Conservation (phyloP, 345 rosid species). For the Kernera saxatilis region DNA sequence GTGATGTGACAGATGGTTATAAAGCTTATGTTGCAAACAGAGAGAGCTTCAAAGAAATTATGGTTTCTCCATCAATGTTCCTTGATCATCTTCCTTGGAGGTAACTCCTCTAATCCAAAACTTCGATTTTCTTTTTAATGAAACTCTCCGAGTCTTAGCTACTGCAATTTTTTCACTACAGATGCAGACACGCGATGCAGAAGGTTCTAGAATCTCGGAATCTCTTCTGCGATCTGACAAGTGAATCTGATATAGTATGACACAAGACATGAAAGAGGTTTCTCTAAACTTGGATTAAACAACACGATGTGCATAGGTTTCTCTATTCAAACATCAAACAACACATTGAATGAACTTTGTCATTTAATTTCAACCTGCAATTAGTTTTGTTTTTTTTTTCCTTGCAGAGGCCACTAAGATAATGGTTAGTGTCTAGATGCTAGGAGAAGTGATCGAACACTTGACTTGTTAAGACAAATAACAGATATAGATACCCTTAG, state of each 20-base stretch:
- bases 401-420: not conserved
- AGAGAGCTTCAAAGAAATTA: slow-evolving; percentile 63
- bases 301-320: slow-evolving; percentile 25
- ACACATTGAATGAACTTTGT: not conserved
- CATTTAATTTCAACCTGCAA: not conserved
- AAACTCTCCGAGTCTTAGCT: not conserved
- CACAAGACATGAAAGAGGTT: not conserved
- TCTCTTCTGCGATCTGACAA: slow-evolving; percentile 6
- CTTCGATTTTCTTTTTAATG: not conserved
- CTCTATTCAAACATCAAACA: not conserved
- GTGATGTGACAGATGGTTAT: slow-evolving; percentile 33
- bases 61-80: slow-evolving; percentile 84
- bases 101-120: slow-evolving; percentile 27
- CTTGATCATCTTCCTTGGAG: slow-evolving; percentile 97
- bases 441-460: slow-evolving; percentile 1
- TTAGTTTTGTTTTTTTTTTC: not conserved
- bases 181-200: slow-evolving; percentile 62
- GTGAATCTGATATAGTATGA: slow-evolving; percentile 36
- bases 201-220: slow-evolving; percentile 56
- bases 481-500: not conserved
- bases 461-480: not conserved
- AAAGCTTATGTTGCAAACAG: slow-evolving; percentile 63
- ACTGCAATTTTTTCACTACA: slow-evolving; percentile 16
- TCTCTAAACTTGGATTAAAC: not conserved
- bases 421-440: not conserved